Evolutionary conservation across 371 early-diverging fungal genomes (phyloP).

Genomic region (Mucor saturninus): DNA sequence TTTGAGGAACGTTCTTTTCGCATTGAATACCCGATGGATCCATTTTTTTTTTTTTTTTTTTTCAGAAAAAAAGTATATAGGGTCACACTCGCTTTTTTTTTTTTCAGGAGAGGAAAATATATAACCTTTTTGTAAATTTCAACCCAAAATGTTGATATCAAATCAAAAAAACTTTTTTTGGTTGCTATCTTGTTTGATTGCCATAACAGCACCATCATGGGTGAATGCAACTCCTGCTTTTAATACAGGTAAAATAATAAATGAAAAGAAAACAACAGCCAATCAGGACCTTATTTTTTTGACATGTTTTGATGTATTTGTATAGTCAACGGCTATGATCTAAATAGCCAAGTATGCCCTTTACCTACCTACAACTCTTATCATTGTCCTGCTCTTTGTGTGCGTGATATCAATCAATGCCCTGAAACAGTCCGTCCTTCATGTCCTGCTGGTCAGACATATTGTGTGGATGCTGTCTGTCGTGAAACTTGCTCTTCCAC

Average conservation of each 20-base stretch:
- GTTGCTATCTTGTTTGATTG: constrained; percentile 12
- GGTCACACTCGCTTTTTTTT: neutral
- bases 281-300: no score
- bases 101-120: neutral
- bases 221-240: constrained; percentile 21
- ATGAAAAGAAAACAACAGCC: neutral
- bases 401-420: constrained; percentile 46
- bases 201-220: constrained; percentile 6
- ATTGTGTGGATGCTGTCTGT: constrained; percentile 61
- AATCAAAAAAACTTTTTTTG: constrained; percentile 16
- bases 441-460: constrained; percentile 49
- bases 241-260: constrained; percentile 12
- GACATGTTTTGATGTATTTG: neutral
- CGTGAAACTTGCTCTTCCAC: constrained; percentile 36
- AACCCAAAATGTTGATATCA: constrained; percentile 5
- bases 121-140: no score
- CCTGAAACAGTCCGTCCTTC: constrained; percentile 29
- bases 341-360: constrained; percentile 51
- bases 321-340: constrained; percentile 54
- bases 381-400: constrained; percentile 59
- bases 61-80: neutral
- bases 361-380: constrained; percentile 41
- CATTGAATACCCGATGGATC: no score
- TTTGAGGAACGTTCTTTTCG: no score
- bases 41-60: no score